Conservation (phyloP, 495 filamentous ascomycete species). For the Talaromyces liani region DNA sequence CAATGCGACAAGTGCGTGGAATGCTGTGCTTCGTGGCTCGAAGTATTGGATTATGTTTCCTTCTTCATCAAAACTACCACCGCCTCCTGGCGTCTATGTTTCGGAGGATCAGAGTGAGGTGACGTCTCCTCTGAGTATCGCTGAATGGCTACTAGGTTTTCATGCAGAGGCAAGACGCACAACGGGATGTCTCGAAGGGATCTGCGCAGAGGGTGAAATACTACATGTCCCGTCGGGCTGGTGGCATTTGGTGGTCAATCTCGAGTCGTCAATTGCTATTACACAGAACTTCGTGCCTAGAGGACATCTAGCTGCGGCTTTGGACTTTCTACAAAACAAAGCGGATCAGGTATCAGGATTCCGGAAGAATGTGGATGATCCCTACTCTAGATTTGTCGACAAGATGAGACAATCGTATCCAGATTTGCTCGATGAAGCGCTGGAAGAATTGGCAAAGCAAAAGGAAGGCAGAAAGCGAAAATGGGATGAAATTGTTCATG, state of each 20-base stretch:
- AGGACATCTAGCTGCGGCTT: conserved; percentile 61
- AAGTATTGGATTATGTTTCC: conserved; percentile 99
- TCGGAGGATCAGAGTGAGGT: conserved; percentile 91
- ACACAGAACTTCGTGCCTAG: conserved; percentile 95
- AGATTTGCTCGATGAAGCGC: conserved; percentile 54
- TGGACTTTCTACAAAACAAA: conserved; percentile 79
- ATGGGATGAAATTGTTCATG: conserved; percentile 70
- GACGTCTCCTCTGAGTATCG: conserved; percentile 88
- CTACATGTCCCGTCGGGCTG: conserved; percentile 89
- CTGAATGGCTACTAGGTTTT: conserved; percentile 90
- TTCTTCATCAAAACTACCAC: conserved; percentile 47
- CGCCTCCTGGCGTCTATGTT: conserved; percentile 84
- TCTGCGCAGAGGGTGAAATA: conserved; percentile 83
- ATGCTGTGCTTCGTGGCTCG: conserved; percentile 80
- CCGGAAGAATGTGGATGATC: conserved; percentile 59
- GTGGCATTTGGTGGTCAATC: conserved; percentile 95
- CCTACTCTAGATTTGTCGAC: conserved; percentile 68
- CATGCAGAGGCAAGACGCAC: conserved; percentile 77
- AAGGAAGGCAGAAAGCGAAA: conserved; percentile 64
- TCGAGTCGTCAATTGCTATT: conserved; percentile 75
- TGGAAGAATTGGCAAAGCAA: conserved; percentile 56
- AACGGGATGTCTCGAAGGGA: conserved; percentile 76
- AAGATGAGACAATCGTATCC: conserved; percentile 58
- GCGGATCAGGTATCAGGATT: conserved; percentile 84
- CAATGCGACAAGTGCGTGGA: conserved; percentile 82